A percentile compares a stretch with the other conserved stretches of the same genome.
Conservation (phyloP, 129 eudicot species). For the Tagetes erecta region DNA sequence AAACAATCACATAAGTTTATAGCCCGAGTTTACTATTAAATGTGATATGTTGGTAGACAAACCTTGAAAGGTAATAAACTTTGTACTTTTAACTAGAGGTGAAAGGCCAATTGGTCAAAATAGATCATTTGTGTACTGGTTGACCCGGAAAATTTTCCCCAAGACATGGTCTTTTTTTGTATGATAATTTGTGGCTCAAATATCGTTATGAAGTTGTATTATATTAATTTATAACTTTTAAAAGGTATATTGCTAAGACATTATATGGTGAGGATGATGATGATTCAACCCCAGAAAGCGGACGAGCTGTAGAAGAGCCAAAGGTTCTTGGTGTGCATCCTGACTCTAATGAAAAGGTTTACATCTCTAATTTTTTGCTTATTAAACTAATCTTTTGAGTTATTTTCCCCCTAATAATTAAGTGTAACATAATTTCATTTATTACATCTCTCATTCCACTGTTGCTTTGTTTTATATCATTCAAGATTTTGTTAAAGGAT, state of each 20-base stretch:
- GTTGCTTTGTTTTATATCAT: constrained; percentile 6
- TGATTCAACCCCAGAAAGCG: constrained; percentile 43
- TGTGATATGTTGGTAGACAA: neutral
- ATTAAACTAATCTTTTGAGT: constrained; percentile 15
- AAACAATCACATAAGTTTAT: neutral
- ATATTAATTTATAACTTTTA: neutral
- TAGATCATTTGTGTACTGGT: neutral
- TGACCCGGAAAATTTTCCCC: neutral
- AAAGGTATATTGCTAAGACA: constrained; percentile 88
- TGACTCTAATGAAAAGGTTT: constrained; percentile 73
- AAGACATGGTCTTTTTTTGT: neutral
- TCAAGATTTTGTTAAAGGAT: constrained; percentile 69
- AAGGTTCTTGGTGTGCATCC: constrained; percentile 83
- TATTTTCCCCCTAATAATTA: neutral
- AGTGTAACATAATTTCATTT: constrained; percentile 1
- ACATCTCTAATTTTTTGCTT: constrained; percentile 17
- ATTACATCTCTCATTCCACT: neutral
- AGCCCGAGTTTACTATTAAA: neutral
- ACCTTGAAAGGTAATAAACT: neutral
- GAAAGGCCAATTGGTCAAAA: neutral
- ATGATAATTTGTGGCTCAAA: neutral
- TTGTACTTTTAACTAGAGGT: neutral
- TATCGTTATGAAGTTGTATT: neutral
- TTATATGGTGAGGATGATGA: constrained; percentile 81
- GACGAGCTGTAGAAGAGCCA: constrained; percentile 66